Evolutionary conservation across 2,329 filamentous ascomycete species (phyloP).

Genomic region (Penicillium glabrum): DNA sequence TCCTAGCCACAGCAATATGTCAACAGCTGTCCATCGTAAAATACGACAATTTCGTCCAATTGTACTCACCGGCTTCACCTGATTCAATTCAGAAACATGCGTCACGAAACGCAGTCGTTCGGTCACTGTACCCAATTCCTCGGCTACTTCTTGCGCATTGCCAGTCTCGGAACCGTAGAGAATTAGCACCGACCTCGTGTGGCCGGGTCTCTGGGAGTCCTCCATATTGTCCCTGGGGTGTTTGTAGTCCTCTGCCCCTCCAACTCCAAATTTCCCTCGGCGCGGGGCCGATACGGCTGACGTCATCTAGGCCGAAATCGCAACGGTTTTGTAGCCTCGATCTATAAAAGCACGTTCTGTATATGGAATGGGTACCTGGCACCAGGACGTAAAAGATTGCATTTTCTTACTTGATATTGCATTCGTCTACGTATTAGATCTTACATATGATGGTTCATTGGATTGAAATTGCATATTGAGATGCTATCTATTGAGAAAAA

Average conservation of each 20-base stretch:
- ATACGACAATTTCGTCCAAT: conserved; percentile 10
- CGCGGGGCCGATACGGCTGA: conserved; percentile 23
- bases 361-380: background rate
- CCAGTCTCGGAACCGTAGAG: conserved; percentile 95
- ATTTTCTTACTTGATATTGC: background rate
- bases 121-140: conserved; percentile 72
- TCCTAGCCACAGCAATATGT: conserved; percentile 23
- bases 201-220: conserved; percentile 16
- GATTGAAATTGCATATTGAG: too few species aligned
- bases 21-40: background rate
- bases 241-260: conserved; percentile 12
- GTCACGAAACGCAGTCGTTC: conserved; percentile 78
- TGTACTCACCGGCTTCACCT: conserved; percentile 67
- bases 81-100: conserved; percentile 74
- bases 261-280: conserved; percentile 13
- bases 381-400: background rate
- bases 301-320: conserved; percentile 1
- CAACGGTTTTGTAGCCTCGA: background rate
- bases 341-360: background rate
- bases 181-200: conserved; percentile 61
- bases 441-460: too few species aligned
- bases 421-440: too few species aligned
- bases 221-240: conserved; percentile 16
- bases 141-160: conserved; percentile 86
- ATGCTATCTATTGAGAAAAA: too few species aligned